Evolutionary conservation across 352 stramenopile species (phyloP).

Genomic region (Globisporangium solare): DNA sequence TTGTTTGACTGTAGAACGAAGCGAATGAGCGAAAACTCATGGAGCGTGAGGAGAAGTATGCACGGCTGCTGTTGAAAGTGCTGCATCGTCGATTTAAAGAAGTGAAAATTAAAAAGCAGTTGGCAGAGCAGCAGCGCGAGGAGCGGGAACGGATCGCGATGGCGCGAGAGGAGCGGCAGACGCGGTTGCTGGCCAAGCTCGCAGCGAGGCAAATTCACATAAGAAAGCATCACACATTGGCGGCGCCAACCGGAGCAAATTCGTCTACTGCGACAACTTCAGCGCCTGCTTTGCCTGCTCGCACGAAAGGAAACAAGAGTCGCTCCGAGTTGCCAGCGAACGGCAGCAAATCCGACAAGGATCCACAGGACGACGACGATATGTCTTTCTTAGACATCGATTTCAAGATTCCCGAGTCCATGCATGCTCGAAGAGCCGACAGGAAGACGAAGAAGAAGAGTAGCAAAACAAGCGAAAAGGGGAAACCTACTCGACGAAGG

Average conservation of each 20-base stretch:
- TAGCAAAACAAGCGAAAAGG: conserved; percentile 1
- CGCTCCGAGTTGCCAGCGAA: background rate
- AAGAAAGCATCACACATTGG: conserved; percentile 5
- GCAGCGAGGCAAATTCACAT: conserved; percentile 11
- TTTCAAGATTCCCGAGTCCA: conserved; percentile 34
- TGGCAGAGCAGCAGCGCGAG: conserved; percentile 55
- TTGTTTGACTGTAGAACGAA: conserved; percentile 33
- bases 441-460: conserved; percentile 8
- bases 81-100: conserved; percentile 44
- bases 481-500: background rate
- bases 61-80: conserved; percentile 51
- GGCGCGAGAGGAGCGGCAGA: conserved; percentile 64
- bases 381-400: conserved; percentile 47
- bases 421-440: conserved; percentile 14
- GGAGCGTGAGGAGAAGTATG: conserved; percentile 66
- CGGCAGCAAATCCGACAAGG: conserved; percentile 9
- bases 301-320: conserved; percentile 8
- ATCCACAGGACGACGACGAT: conserved; percentile 21
- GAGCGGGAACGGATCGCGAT: conserved; percentile 60
- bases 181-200: conserved; percentile 45
- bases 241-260: background rate
- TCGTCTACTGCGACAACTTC: background rate
- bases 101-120: conserved; percentile 37
- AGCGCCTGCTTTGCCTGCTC: background rate
- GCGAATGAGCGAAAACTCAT: conserved; percentile 52